phyloP scores from a whole-genome alignment of 2,329 filamentous ascomycete species.

The Talaromyces sp. region DNA sequence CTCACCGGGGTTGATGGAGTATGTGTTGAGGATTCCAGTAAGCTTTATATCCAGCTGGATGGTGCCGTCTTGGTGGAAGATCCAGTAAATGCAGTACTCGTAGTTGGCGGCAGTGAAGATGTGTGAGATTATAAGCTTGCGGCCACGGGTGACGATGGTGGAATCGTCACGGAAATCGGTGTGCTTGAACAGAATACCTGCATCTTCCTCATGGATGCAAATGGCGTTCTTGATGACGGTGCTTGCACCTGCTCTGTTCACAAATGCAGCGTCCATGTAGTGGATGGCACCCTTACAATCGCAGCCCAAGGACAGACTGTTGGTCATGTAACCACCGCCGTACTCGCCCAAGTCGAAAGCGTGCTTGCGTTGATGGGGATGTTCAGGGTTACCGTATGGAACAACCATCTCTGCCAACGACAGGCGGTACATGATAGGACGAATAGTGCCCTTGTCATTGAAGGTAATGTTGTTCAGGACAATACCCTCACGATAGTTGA shows the following conservation, averaged over 20 bases:
- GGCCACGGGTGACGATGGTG: slow-evolving; percentile 76
- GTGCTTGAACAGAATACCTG: slow-evolving; percentile 89
- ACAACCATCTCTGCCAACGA: slow-evolving; percentile 94
- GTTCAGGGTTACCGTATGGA: slow-evolving; percentile 58
- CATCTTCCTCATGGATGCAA: slow-evolving; percentile 92
- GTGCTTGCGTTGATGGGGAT: slow-evolving; percentile 49
- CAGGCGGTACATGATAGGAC: slow-evolving; percentile 82
- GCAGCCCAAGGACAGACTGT: slow-evolving; percentile 45
- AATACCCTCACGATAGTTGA: slow-evolving; percentile 91
- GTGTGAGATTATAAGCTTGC: slow-evolving; percentile 83
- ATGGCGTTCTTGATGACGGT: slow-evolving; percentile 88
- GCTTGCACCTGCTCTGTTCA: slow-evolving; percentile 70
- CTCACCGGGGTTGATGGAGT: slow-evolving; percentile 73
- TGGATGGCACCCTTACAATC: slow-evolving; percentile 84
- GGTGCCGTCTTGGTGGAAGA: slow-evolving; percentile 88
- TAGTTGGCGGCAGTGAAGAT: slow-evolving; percentile 96
- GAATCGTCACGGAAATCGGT: slow-evolving; percentile 90
- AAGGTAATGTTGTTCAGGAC: slow-evolving; percentile 87
- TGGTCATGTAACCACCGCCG: slow-evolving; percentile 49
- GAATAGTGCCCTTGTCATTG: slow-evolving; percentile 73
- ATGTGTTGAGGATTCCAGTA: slow-evolving; percentile 90
- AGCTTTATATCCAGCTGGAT: slow-evolving; percentile 89
- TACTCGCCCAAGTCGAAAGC: slow-evolving; percentile 49
- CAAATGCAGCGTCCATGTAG: slow-evolving; percentile 85
- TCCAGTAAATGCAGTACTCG: slow-evolving; percentile 85